phyloP scores from a whole-genome alignment of 352 stramenopile genomes.

The Plasmopara halstedii region DNA sequence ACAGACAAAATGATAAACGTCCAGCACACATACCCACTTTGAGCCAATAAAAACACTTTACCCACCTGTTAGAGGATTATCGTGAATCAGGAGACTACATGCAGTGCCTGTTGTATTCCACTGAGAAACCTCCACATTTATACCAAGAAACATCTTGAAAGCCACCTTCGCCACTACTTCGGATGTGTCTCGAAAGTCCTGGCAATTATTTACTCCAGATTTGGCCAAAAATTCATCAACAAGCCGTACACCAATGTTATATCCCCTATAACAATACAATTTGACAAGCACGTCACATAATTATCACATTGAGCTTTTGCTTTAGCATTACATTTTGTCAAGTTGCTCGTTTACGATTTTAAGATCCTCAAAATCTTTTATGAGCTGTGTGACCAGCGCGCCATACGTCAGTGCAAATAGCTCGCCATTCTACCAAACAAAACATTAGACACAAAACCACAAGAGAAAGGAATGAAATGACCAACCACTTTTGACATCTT shows the following conservation, averaged over 20 bases:
- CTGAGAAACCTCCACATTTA: slow-evolving; percentile 87
- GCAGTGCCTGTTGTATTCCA: slow-evolving; percentile 83
- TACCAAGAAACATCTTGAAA: slow-evolving; percentile 98
- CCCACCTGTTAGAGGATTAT: slow-evolving; percentile 91
- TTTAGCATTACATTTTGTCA: slow-evolving; percentile 81
- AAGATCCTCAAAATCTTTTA: slow-evolving; percentile 95
- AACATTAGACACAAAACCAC: background rate
- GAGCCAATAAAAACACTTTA: background rate
- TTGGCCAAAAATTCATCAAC: slow-evolving; percentile 98
- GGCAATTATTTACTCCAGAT: slow-evolving; percentile 70
- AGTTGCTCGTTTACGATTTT: slow-evolving; percentile 94
- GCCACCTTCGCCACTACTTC: slow-evolving; percentile 95
- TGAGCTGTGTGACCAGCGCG: slow-evolving; percentile 91
- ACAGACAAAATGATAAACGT: slow-evolving; percentile 1
- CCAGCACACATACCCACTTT: background rate
- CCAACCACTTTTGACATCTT: slow-evolving; percentile 92
- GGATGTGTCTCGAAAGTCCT: slow-evolving; percentile 90
- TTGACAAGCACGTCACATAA: background rate
- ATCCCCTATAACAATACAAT: slow-evolving; percentile 52
- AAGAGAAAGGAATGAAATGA: background rate
- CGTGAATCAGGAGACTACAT: slow-evolving; percentile 92
- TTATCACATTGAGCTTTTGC: background rate
- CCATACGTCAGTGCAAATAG: slow-evolving; percentile 98
- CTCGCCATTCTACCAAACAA: slow-evolving; percentile 84
- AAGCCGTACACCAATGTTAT: slow-evolving; percentile 95